A percentile compares a stretch with the other conserved stretches of the same genome.
phyloP scores from a whole-genome alignment of 1,284 basidiomycete genomes.

The Cutaneotrichosporon arboriforme region DNA sequence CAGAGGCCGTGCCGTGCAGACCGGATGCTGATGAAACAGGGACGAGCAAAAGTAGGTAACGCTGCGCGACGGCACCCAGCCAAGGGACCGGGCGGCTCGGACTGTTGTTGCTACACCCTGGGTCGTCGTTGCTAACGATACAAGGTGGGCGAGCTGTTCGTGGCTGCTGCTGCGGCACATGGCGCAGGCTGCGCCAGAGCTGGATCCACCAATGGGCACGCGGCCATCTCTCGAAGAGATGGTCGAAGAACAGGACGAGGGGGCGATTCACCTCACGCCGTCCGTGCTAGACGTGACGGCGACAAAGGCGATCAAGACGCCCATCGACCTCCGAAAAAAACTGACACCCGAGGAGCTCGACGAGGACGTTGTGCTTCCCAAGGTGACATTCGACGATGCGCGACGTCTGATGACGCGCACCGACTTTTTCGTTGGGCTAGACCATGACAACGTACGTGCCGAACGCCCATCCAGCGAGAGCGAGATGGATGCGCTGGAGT shows the following conservation, averaged over 20 bases:
- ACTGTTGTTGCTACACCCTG: neutral
- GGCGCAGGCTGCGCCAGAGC: constrained; percentile 43
- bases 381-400: constrained; percentile 43
- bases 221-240: neutral
- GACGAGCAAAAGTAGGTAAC: constrained; percentile 59
- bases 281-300: constrained; percentile 6
- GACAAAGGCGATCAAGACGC: neutral
- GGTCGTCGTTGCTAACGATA: neutral
- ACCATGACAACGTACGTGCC: constrained; percentile 44
- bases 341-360: constrained; percentile 15
- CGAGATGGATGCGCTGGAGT: neutral
- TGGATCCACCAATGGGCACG: neutral
- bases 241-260: neutral
- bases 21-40: constrained; percentile 22
- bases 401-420: constrained; percentile 70
- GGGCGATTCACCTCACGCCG: constrained; percentile 8
- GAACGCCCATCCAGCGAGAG: no score
- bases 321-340: neutral
- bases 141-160: constrained; percentile 54
- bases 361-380: constrained; percentile 32
- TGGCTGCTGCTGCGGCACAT: constrained; percentile 69
- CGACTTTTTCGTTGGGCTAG: constrained; percentile 64
- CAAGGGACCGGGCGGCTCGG: neutral
- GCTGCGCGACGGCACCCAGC: neutral
- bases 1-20: neutral